phyloP scores from a whole-genome alignment of 2,329 filamentous ascomycete genomes.

The Aspergillus persii region DNA sequence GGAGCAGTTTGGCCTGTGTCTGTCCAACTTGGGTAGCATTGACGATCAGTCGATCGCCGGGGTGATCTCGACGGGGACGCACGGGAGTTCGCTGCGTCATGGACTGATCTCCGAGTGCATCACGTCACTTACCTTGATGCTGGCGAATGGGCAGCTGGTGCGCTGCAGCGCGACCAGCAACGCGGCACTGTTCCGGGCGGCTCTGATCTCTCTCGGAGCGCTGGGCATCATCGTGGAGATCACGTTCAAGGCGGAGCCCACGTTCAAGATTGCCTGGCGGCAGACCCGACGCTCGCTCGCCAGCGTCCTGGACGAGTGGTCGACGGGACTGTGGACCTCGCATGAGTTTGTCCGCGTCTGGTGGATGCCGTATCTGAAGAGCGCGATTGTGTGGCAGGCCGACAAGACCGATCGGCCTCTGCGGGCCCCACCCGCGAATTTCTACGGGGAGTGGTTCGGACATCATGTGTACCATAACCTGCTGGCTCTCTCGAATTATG shows the following conservation, averaged over 20 bases:
- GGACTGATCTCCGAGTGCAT: conserved; percentile 81
- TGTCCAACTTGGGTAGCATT: conserved; percentile 93
- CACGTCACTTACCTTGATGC: conserved; percentile 70
- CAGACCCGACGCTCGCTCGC: conserved; percentile 73
- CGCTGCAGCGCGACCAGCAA: conserved; percentile 67
- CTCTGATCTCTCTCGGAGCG: conserved; percentile 81
- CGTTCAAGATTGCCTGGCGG: conserved; percentile 81
- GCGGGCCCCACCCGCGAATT: conserved; percentile 62
- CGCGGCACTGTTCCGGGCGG: conserved; percentile 79
- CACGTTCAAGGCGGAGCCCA: conserved; percentile 75
- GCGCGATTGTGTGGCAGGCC: conserved; percentile 88
- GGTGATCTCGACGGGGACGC: conserved; percentile 88
- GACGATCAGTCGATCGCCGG: conserved; percentile 91
- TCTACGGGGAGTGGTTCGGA: conserved; percentile 78
- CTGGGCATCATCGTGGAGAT: conserved; percentile 89
- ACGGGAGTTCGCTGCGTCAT: conserved; percentile 81
- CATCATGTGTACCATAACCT: conserved; percentile 92
- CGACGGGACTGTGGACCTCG: conserved; percentile 72
- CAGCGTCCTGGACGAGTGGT: conserved; percentile 70
- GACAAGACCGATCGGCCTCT: conserved; percentile 67
- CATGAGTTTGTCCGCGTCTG: conserved; percentile 91
- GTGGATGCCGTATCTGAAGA: conserved; percentile 93
- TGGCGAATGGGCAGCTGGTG: conserved; percentile 74
- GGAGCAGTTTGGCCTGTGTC: conserved; percentile 71
- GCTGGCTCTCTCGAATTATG: conserved; percentile 72